Conservation (phyloP, 176 grass and related monocot species). For the Ensete glaucum region DNA sequence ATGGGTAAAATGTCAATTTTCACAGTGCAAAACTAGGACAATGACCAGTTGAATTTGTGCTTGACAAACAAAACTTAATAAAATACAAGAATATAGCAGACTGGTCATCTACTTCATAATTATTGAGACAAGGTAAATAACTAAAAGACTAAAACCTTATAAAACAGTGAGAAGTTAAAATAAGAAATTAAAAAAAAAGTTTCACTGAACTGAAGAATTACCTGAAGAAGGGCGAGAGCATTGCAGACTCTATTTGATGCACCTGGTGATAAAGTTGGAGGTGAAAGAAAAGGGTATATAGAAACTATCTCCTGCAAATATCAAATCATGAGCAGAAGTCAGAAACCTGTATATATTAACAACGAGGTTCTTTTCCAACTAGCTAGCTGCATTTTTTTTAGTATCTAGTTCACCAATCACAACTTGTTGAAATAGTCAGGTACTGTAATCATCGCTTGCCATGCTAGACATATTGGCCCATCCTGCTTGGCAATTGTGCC, state of each 20-base stretch:
- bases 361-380: neutral
- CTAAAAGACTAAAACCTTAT: neutral
- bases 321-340: neutral
- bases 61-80: neutral
- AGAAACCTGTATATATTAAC: neutral
- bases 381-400: neutral
- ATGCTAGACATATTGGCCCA: neutral
- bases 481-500: neutral
- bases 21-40: neutral
- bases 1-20: no score
- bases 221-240: constrained; percentile 16
- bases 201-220: neutral
- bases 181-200: neutral
- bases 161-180: neutral
- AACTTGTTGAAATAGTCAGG: neutral
- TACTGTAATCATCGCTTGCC: neutral
- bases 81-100: neutral
- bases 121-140: neutral
- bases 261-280: constrained; percentile 3
- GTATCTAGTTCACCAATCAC: neutral
- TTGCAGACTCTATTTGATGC: constrained; percentile 17
- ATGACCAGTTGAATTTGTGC: neutral
- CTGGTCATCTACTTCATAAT: neutral
- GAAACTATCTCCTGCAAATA: constrained; percentile 20
- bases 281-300: constrained; percentile 11